These are phyloP conservation scores for Adenanthera pavonina DNA, from an alignment of 306 rosid species.

Conservation along the genomic window DNA sequence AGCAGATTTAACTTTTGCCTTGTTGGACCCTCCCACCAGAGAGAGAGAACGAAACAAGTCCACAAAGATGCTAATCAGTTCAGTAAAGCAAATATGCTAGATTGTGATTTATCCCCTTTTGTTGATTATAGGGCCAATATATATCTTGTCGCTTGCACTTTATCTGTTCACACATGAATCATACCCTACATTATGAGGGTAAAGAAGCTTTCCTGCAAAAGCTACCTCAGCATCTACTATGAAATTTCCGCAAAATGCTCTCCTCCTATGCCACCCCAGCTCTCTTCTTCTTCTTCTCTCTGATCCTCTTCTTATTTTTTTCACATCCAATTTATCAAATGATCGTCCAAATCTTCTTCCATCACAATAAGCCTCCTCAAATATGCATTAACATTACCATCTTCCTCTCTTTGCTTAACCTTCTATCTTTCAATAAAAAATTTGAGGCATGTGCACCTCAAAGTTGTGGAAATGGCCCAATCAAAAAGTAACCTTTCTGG, in stretches of 20 bases:
- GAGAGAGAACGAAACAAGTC: slow-evolving; percentile 12
- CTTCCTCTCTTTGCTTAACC: slow-evolving; percentile 33
- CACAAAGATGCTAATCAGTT: neutral
- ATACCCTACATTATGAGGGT: slow-evolving; percentile 34
- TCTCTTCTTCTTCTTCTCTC: too few relatives aligned
- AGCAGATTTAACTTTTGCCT: slow-evolving; percentile 32
- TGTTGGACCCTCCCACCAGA: neutral
- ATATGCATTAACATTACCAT: slow-evolving; percentile 28
- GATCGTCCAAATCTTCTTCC: slow-evolving; percentile 43
- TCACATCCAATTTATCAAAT: slow-evolving; percentile 10
- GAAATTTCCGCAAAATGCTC: slow-evolving; percentile 14
- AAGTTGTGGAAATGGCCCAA: slow-evolving; percentile 62
- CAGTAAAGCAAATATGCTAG: slow-evolving; percentile 12
- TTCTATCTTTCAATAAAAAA: slow-evolving; percentile 41
- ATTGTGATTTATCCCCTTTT: slow-evolving; percentile 29
- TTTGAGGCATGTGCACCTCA: slow-evolving; percentile 58
- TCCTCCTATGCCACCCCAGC: too few relatives aligned
- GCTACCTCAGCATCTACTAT: slow-evolving; percentile 10
- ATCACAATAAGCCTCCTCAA: slow-evolving; percentile 34
- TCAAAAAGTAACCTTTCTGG: slow-evolving; percentile 73
- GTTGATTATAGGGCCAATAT: slow-evolving; percentile 3
- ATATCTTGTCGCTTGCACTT: slow-evolving; percentile 41
- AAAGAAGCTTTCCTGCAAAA: slow-evolving; percentile 21
- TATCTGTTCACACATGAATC: slow-evolving; percentile 51
- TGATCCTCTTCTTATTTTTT: too few relatives aligned